Conservation (phyloP, 805 yeast genomes). For the Ogataea sp. region DNA sequence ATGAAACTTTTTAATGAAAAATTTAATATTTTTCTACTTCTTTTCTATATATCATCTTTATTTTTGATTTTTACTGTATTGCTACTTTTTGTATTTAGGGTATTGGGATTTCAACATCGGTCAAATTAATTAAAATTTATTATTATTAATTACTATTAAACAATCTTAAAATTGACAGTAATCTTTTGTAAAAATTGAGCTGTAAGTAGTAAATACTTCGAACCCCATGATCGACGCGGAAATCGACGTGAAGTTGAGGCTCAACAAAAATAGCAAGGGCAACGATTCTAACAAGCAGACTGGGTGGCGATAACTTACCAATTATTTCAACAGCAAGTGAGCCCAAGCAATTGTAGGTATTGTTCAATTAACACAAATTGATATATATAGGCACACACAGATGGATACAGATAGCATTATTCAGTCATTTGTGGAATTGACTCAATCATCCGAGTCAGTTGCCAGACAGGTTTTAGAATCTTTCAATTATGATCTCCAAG, state of each 20-base stretch:
- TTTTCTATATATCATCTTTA: constrained; percentile 5
- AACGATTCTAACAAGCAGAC: no score
- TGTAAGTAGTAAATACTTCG: neutral
- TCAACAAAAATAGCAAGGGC: neutral
- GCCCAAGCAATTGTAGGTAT: no score
- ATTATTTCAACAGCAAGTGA: no score
- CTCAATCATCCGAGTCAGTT: constrained; percentile 27
- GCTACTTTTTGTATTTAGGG: constrained; percentile 18
- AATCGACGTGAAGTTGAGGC: no score
- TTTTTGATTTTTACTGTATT: constrained; percentile 4
- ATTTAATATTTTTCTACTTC: constrained; percentile 6
- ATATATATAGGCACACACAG: no score
- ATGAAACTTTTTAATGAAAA: constrained; percentile 1
- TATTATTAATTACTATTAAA: no score
- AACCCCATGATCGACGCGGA: no score
- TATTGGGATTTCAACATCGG: constrained; percentile 44
- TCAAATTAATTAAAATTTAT: constrained; percentile 4
- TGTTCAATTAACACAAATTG: no score
- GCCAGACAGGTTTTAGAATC: constrained; percentile 29
- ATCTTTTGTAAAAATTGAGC: neutral
- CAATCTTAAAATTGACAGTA: no score
- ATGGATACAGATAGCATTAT: neutral
- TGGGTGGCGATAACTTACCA: no score
- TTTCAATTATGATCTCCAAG: constrained; percentile 21
- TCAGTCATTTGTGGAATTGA: constrained; percentile 24